Conservation (phyloP, 2,329 filamentous ascomycete genomes). For the Parastagonospora avenae region DNA sequence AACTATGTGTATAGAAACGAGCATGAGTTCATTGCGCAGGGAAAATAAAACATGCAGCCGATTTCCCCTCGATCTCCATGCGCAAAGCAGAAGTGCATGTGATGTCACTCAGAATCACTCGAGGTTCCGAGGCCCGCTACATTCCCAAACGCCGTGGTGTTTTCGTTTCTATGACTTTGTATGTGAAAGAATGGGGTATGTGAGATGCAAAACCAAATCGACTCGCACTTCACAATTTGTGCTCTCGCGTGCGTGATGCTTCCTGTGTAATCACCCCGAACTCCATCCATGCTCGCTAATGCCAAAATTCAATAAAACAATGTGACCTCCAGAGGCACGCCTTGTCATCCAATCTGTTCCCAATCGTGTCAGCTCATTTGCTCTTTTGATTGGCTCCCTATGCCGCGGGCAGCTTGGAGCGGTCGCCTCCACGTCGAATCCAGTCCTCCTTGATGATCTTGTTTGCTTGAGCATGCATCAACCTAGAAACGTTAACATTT, state of each 20-base stretch:
- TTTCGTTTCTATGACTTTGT: constrained; percentile 4
- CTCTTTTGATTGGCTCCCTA: constrained; percentile 33
- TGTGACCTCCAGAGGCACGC: background rate
- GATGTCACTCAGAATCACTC: background rate
- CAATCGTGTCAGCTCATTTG: background rate
- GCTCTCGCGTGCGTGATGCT: background rate
- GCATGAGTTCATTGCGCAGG: no score
- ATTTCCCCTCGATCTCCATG: background rate
- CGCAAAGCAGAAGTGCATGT: background rate
- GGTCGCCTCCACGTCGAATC: constrained; percentile 72
- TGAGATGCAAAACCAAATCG: constrained; percentile 2
- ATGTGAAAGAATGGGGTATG: constrained; percentile 10
- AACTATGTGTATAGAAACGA: no score
- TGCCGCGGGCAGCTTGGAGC: constrained; percentile 70
- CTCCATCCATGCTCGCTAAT: constrained; percentile 15
- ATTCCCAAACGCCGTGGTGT: constrained; percentile 8
- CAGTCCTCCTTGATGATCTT: constrained; percentile 76
- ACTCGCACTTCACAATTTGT: background rate
- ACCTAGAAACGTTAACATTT: constrained; percentile 27
- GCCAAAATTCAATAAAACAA: background rate
- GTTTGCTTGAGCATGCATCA: constrained; percentile 76
- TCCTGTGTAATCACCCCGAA: constrained; percentile 2
- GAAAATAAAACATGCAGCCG: no score
- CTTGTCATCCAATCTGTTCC: background rate
- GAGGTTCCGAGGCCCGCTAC: background rate